phyloP scores from a whole-genome alignment of 176 grass and related monocot genomes.

The Bolboschoenus planiculmis region DNA sequence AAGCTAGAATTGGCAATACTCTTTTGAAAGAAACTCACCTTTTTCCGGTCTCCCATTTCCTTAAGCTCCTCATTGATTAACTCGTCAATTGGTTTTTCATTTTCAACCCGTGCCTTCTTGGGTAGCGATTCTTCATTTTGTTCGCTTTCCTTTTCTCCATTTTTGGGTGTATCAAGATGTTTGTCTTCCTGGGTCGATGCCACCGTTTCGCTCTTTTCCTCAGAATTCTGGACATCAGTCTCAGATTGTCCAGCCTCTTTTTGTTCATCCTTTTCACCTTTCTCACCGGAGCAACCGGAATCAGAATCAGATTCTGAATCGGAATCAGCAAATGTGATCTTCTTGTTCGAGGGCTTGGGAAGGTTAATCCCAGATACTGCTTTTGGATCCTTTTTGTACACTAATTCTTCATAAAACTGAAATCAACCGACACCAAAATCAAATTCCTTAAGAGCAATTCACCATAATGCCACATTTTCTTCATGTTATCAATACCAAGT shows the following conservation, averaged over 20 bases:
- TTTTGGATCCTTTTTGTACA: slow-evolving; percentile 41
- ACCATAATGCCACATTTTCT: background rate
- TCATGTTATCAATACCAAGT: background rate
- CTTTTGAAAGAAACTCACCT: slow-evolving; percentile 46
- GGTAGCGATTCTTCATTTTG: slow-evolving; percentile 38
- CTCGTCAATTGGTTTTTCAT: slow-evolving; percentile 80
- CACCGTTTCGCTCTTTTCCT: slow-evolving; percentile 27
- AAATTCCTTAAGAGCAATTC: background rate
- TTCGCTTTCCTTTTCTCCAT: slow-evolving; percentile 15
- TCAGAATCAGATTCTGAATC: slow-evolving; percentile 70
- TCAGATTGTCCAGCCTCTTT: slow-evolving; percentile 15
- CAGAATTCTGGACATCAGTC: slow-evolving; percentile 28
- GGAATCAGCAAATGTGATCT: slow-evolving; percentile 69
- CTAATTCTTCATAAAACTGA: slow-evolving; percentile 76
- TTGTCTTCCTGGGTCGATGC: slow-evolving; percentile 27
- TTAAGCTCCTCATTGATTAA: slow-evolving; percentile 84
- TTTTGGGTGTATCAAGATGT: background rate
- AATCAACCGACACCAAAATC: background rate
- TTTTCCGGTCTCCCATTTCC: slow-evolving; percentile 71
- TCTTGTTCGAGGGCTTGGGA: slow-evolving; percentile 71
- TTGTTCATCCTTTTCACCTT: slow-evolving; percentile 9
- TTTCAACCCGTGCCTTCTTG: slow-evolving; percentile 64
- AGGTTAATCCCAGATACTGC: slow-evolving; percentile 27
- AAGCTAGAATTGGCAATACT: background rate
- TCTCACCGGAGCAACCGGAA: slow-evolving; percentile 26